Conservation (phyloP, 1,284 basidiomycete species). For the Ceratobasidium papillatum region DNA sequence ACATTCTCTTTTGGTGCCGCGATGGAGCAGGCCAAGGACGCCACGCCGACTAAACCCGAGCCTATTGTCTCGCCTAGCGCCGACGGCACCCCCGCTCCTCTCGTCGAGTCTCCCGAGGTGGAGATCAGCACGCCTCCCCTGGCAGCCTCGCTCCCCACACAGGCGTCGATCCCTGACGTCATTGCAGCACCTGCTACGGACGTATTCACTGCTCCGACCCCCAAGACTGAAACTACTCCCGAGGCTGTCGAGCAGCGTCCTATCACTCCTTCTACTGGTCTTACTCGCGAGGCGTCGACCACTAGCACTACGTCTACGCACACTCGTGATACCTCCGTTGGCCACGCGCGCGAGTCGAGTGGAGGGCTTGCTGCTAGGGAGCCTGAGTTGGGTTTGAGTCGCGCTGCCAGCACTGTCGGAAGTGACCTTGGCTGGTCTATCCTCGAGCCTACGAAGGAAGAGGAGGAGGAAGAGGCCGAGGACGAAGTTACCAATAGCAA, state of each 20-base stretch:
- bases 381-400: not conserved
- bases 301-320: not conserved
- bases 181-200: conserved; percentile 4
- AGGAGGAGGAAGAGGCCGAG: conserved; percentile 36
- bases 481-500: conserved; percentile 1
- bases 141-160: not conserved
- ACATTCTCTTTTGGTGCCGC: not conserved
- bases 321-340: not conserved
- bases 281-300: not conserved
- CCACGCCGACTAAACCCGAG: not conserved
- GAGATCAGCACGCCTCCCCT: not conserved
- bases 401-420: conserved; percentile 26
- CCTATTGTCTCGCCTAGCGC: not conserved
- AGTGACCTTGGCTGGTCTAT: conserved; percentile 31
- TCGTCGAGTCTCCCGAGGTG: conserved; percentile 17
- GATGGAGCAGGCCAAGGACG: not conserved
- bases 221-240: not conserved
- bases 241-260: not conserved
- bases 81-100: not conserved
- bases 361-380: not conserved
- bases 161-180: conserved; percentile 25
- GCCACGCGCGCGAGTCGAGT: not conserved
- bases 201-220: conserved; percentile 1
- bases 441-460: conserved; percentile 27
- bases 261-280: not conserved